phyloP scores from a whole-genome alignment of 192 early-diverging fungal species.

The Entomortierella chlamydospora region DNA sequence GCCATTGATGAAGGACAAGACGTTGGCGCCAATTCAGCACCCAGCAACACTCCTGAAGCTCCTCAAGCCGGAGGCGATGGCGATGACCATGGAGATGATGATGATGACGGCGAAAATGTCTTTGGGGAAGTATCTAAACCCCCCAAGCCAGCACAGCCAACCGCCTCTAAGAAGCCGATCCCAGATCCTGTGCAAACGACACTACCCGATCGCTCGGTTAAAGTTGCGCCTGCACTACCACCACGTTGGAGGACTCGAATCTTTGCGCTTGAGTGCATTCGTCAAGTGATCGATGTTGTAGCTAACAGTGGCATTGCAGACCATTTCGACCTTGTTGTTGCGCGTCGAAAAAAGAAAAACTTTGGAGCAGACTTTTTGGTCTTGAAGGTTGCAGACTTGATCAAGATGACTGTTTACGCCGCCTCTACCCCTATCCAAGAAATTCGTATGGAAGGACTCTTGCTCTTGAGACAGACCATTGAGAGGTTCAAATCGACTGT shows the following conservation, averaged over 20 bases:
- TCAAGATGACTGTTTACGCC: conserved; percentile 91
- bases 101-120: conserved; percentile 37
- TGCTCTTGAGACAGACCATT: conserved; percentile 82
- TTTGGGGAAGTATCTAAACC: conserved; percentile 31
- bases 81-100: conserved; percentile 58
- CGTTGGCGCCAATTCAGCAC: conserved; percentile 7
- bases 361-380: conserved; percentile 78
- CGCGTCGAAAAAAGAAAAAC: conserved; percentile 65
- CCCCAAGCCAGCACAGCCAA: conserved; percentile 10
- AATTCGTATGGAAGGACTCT: conserved; percentile 83
- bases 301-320: conserved; percentile 63
- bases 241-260: conserved; percentile 84
- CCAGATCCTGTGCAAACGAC: conserved; percentile 45
- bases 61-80: conserved; percentile 55
- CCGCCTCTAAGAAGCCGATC: conserved; percentile 12
- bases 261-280: conserved; percentile 82
- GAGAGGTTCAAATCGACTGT: conserved; percentile 65
- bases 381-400: conserved; percentile 83
- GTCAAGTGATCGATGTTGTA: conserved; percentile 73
- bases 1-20: conserved; percentile 58
- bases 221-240: conserved; percentile 56
- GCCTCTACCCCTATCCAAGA: conserved; percentile 81
- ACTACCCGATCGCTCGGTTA: conserved; percentile 35
- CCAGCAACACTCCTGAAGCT: conserved; percentile 6
- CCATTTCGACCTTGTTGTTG: conserved; percentile 77